A percentile compares a stretch with the other conserved stretches of the same genome.
Conservation (phyloP, 495 filamentous ascomycete species). For the Pyronema domesticum region DNA sequence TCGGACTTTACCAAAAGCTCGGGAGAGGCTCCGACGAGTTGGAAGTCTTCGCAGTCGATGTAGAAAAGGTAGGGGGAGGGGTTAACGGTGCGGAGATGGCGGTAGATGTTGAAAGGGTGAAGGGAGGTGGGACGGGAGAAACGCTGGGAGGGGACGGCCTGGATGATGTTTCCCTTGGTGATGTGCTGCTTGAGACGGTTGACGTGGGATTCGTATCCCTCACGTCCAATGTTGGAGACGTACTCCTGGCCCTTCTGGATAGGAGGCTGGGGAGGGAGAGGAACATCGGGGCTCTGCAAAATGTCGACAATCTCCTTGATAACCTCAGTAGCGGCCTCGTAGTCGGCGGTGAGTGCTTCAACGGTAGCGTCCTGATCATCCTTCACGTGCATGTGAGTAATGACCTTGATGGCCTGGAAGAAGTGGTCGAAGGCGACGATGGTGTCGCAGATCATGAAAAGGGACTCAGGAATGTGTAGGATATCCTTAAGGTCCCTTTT, state of each 20-base stretch:
- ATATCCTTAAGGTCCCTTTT: slow-evolving; percentile 71
- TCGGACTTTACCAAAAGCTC: slow-evolving; percentile 87
- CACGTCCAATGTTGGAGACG: slow-evolving; percentile 79
- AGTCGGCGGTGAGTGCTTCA: slow-evolving; percentile 38
- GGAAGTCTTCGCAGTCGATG: slow-evolving; percentile 74
- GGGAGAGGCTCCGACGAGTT: slow-evolving; percentile 85
- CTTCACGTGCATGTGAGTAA: slow-evolving; percentile 65
- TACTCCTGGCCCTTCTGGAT: slow-evolving; percentile 58
- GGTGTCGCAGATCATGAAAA: slow-evolving; percentile 97
- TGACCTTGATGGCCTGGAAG: slow-evolving; percentile 75
- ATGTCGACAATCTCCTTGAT: slow-evolving; percentile 49
- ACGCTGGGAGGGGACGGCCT: slow-evolving; percentile 86
- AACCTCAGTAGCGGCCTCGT: slow-evolving; percentile 42
- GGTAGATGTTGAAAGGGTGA: slow-evolving; percentile 97
- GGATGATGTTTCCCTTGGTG: slow-evolving; percentile 80
- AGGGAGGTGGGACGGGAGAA: slow-evolving; percentile 74
- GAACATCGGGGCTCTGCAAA: slow-evolving; percentile 52
- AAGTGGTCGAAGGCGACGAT: slow-evolving; percentile 92
- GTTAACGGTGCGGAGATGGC: slow-evolving; percentile 84
- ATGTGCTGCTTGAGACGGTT: slow-evolving; percentile 71
- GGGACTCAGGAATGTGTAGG: slow-evolving; percentile 68
- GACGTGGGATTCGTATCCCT: slow-evolving; percentile 79
- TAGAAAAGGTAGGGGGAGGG: slow-evolving; percentile 95
- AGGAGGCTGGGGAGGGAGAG: slow-evolving; percentile 56
- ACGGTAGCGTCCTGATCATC: slow-evolving; percentile 29